Evolutionary conservation across 1,139 yeast genomes (phyloP), one percentile per base, ranked within the genome.

Genomic region (Yamadazyma atlantica): DNA sequence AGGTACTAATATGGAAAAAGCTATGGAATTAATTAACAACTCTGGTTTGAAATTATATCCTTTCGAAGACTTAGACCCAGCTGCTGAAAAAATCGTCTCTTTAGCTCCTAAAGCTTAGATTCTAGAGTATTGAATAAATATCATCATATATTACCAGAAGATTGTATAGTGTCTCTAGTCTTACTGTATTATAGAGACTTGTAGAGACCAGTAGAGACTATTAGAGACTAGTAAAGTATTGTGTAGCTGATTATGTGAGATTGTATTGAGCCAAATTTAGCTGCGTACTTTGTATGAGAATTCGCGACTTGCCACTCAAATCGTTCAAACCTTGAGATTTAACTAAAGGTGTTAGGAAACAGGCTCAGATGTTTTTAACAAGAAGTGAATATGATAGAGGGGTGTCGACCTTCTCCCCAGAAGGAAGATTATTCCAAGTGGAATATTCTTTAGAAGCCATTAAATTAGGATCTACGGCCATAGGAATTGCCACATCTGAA

Each of bases 311-410:
- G 26, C 26, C 26, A 23, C 26, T 23, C n/a, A 23, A 23, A 23
- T 23, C 12, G 26, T 23, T 23, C n/a, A 11, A 23, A n/a, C n/a
- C n/a, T n/a, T n/a, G n/a, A n/a, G n/a, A n/a, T n/a, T n/a, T n/a
- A n/a, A n/a, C n/a, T n/a, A n/a, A n/a, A n/a, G n/a, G n/a, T n/a
- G n/a, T n/a, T n/a, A n/a, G n/a, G n/a, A n/a, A n/a, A n/a, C n/a
- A n/a, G n/a, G n/a, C n/a, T n/a, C n/a, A 36, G 18, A 92, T 92
- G 99, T 94, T 94, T 69, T 78, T 94, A 54, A 94, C 98, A 18
- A 83, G 99, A 83, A 86, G 96, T 68, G 99, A 94, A 74, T 94
- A 94, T 65, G 99, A 94, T 62, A 86, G 99, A 66, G 98, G 98
- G 48, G 98, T 94, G 39, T 85, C 95, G 57, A 92, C 98, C 6